Conservation (phyloP, 768 basidiomycete genomes). For the Lentinula boryana region DNA sequence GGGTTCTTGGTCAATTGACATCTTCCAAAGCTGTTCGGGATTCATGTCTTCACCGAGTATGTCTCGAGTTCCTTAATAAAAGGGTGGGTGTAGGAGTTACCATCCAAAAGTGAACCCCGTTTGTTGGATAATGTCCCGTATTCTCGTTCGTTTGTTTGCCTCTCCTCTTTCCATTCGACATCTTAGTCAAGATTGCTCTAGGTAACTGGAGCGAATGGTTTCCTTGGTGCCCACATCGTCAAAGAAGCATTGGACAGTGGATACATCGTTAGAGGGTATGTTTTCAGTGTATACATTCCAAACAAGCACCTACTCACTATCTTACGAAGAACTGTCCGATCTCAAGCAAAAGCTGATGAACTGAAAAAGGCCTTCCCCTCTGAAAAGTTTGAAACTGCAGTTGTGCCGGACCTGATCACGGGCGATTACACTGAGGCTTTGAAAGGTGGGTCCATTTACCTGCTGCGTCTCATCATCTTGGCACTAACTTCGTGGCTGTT, state of each 20-base stretch:
- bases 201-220: constrained; percentile 15
- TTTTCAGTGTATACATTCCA: background rate
- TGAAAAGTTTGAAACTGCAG: constrained; percentile 7
- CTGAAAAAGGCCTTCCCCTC: constrained; percentile 6
- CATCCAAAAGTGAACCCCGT: background rate
- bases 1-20: too few relatives aligned
- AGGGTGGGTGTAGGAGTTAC: background rate
- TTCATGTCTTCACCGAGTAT: background rate
- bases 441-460: constrained; percentile 23
- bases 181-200: background rate
- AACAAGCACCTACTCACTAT: background rate
- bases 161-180: background rate
- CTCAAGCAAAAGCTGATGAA: constrained; percentile 1
- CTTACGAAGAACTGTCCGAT: constrained; percentile 6
- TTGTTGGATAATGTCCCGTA: background rate
- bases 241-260: constrained; percentile 10
- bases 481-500: background rate
- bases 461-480: background rate
- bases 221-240: constrained; percentile 14
- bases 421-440: constrained; percentile 33
- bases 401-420: constrained; percentile 6
- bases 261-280: constrained; percentile 13
- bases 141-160: background rate
- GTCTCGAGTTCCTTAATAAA: background rate
- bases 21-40: background rate